phyloP scores from a whole-genome alignment of 2,329 filamentous ascomycete species.

The Erysiphe pulchra region DNA sequence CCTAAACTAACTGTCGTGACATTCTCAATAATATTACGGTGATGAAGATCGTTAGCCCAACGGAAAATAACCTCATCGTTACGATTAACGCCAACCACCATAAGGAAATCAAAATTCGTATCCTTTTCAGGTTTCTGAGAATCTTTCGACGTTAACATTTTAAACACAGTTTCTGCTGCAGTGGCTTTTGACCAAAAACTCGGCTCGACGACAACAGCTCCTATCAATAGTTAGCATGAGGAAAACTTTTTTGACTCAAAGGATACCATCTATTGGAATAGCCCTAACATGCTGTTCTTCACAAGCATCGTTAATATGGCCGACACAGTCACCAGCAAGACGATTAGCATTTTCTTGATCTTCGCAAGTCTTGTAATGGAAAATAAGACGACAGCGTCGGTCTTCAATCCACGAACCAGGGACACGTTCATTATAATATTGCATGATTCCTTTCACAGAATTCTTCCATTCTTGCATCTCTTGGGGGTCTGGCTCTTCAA shows the following conservation, averaged over 20 bases:
- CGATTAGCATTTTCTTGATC: conserved; percentile 51
- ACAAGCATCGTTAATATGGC: conserved; percentile 86
- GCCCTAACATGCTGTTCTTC: conserved; percentile 64
- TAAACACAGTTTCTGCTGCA: conserved; percentile 50
- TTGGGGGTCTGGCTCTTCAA: conserved; percentile 45
- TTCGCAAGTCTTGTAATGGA: conserved; percentile 66
- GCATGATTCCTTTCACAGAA: conserved; percentile 56
- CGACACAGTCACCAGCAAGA: conserved; percentile 71
- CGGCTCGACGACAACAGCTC: conserved; percentile 63
- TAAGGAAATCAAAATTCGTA: conserved; percentile 48
- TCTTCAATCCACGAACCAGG: conserved; percentile 75
- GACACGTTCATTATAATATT: conserved; percentile 74
- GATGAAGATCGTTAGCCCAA: conserved; percentile 62
- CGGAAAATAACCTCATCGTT: conserved; percentile 87
- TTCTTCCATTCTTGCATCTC: conserved; percentile 58
- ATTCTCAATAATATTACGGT: conserved; percentile 31
- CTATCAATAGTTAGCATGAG: conserved; percentile 4
- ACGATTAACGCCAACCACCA: conserved; percentile 73
- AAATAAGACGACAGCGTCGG: conserved; percentile 72
- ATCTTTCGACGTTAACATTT: conserved; percentile 22
- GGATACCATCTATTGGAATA: conserved; percentile 38
- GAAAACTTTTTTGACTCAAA: background rate
- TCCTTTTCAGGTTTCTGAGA: conserved; percentile 12
- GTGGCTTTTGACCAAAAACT: conserved; percentile 71
- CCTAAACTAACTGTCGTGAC: conserved; percentile 74